phyloP scores from a whole-genome alignment of 2,329 filamentous ascomycete genomes.

The Dichotomopilus funicola region DNA sequence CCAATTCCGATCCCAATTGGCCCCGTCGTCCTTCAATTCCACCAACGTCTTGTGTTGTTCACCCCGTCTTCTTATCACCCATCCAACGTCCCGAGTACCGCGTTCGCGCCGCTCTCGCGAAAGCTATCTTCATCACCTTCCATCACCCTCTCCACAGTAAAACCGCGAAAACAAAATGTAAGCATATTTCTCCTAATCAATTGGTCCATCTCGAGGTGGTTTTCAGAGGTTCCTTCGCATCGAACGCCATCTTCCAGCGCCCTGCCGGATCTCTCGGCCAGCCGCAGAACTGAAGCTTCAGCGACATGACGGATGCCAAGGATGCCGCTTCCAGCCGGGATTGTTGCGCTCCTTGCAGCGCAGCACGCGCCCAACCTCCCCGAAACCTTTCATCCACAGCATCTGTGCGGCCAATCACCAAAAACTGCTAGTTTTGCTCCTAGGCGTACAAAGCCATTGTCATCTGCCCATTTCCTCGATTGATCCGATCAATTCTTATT shows the following conservation, averaged over 20 bases:
- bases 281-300: neutral
- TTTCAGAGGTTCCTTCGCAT: neutral
- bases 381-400: neutral
- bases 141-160: neutral
- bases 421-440: neutral
- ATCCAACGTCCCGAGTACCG: neutral
- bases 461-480: neutral
- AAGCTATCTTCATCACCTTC: neutral
- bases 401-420: neutral
- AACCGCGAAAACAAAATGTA: conserved; percentile 9
- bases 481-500: neutral
- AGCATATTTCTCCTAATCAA: conserved; percentile 7
- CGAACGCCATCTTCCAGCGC: too few species aligned
- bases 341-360: neutral
- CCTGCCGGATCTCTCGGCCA: neutral
- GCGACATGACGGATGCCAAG: conserved; percentile 22
- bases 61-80: neutral
- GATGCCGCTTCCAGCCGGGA: neutral
- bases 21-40: conserved; percentile 12
- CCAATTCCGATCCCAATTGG: conserved; percentile 13
- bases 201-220: neutral
- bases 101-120: neutral
- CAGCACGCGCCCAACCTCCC: neutral
- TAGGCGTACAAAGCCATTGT: neutral
- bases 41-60: conserved; percentile 25